Base-by-base conservation (phyloP, 148 eudicot genomes). In the Nepenthes mirabilis region DNA sequence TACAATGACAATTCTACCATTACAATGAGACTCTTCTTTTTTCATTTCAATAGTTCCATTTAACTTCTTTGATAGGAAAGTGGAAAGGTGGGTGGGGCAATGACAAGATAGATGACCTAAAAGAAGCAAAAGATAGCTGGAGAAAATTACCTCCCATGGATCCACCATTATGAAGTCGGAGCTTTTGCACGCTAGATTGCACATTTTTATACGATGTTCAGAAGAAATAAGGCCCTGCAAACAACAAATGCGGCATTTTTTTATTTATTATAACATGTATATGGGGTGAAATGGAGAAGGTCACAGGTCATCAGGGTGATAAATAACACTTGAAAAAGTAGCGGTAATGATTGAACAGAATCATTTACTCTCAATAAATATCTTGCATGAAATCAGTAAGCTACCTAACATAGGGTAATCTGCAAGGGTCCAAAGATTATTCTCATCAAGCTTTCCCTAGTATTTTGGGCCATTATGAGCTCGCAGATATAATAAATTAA, bases 161-260 rank as follows among this genome's bases (percentile, higher is more conserved):
- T 93, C 95, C 34, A 86, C 95, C 98, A 86, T 93, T 59, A 86
- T 64, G 59, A 85, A 86, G 11, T 85, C 82, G 5, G 98, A 93
- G 69, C 82, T 86, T 77, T 55, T 75, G 70, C 94, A 93, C 54
- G 96, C 98, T 53, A 88, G 72, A 65, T 71, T 53, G 65, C 98
- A 88, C 98, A 93, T 85, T 33, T 82, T 68, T 45, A 88, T 68
- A 62, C 98, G 89, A 72, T 93, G 87, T 43, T 82, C 80, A 57
- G 96, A 78, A 58, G 85, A 73, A 73, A 83, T n/a, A 60, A 93
- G 98, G 37, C 82, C 91, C 96, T 88, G 60, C 40, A 64, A 45
- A 50, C 70, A 68, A 55, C 12, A 47, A 47, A 45, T 23, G 51
- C 36, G 33, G 8, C 11, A 2, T 14, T 73, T 23, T 23, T 14